Conservation (phyloP, 768 basidiomycete genomes). For the Sporobolomyces phaffii region DNA sequence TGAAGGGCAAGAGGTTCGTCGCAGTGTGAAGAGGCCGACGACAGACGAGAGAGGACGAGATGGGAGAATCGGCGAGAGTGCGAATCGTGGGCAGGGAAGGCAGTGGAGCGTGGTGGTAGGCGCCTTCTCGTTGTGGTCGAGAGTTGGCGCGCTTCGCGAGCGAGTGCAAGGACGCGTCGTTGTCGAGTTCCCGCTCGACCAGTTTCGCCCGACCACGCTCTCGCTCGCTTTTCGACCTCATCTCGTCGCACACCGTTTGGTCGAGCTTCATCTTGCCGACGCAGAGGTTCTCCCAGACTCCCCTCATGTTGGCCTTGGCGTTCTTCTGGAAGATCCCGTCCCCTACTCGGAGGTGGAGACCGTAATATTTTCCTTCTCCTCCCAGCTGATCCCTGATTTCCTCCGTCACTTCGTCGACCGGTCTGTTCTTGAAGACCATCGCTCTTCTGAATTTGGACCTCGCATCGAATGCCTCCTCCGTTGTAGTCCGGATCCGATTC, state of each 20-base stretch:
- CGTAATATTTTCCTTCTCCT: constrained; percentile 52
- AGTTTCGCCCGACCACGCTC: background rate
- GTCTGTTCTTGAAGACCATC: constrained; percentile 58
- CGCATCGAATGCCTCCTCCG: constrained; percentile 48
- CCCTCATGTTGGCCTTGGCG: constrained; percentile 50
- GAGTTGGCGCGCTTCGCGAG: constrained; percentile 36
- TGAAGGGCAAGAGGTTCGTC: constrained; percentile 49
- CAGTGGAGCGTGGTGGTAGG: constrained; percentile 40
- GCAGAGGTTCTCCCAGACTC: constrained; percentile 59
- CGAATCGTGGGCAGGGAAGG: constrained; percentile 40
- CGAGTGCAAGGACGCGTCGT: background rate
- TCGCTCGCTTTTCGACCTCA: constrained; percentile 4
- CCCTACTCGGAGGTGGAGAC: constrained; percentile 62
- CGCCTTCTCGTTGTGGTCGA: constrained; percentile 34
- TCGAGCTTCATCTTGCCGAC: constrained; percentile 52
- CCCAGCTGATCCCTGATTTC: constrained; percentile 52
- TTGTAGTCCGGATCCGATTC: constrained; percentile 57
- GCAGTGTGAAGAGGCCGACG: constrained; percentile 48
- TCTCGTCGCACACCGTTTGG: constrained; percentile 45
- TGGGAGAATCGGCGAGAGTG: constrained; percentile 43
- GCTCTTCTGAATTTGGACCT: constrained; percentile 53
- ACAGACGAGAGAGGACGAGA: constrained; percentile 48
- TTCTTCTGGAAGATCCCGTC: constrained; percentile 59
- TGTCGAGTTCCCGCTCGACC: background rate
- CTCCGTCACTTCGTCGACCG: constrained; percentile 51